Evolutionary conservation across 202 grass and related monocot species (phyloP).

Genomic region (Zizania palustris): DNA sequence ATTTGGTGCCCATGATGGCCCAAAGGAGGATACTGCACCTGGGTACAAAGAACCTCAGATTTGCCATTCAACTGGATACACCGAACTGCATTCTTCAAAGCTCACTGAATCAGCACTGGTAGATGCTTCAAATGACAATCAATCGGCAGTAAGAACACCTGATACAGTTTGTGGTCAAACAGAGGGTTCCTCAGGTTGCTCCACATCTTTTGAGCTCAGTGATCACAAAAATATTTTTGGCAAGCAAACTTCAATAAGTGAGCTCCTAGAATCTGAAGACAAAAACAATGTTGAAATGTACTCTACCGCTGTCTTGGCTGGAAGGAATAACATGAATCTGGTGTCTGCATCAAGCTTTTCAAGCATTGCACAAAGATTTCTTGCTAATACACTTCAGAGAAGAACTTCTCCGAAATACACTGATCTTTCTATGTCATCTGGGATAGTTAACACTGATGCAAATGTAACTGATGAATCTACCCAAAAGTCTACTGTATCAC

Average conservation of each 20-base stretch:
- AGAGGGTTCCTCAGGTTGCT: slow-evolving; percentile 41
- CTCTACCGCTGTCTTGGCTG: slow-evolving; percentile 34
- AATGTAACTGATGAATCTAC: slow-evolving; percentile 47
- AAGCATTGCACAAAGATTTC: slow-evolving; percentile 91
- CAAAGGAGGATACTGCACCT: slow-evolving; percentile 50
- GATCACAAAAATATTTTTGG: slow-evolving; percentile 38
- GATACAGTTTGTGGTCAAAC: slow-evolving; percentile 39
- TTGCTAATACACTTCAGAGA: slow-evolving; percentile 90
- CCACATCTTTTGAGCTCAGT: slow-evolving; percentile 44
- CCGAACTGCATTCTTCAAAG: slow-evolving; percentile 39
- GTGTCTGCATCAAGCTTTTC: slow-evolving; percentile 82
- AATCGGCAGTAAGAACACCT: slow-evolving; percentile 42
- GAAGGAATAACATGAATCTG: slow-evolving; percentile 44
- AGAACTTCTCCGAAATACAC: slow-evolving; percentile 59
- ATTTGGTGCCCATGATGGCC: slow-evolving; percentile 55
- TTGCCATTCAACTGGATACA: slow-evolving; percentile 29
- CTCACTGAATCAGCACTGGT: slow-evolving; percentile 36
- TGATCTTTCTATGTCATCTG: slow-evolving; percentile 49
- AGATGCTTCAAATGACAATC: slow-evolving; percentile 51
- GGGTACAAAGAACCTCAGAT: slow-evolving; percentile 37
- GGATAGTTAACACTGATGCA: slow-evolving; percentile 47
- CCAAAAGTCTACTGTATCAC: slow-evolving; percentile 38
- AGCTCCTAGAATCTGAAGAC: slow-evolving; percentile 54
- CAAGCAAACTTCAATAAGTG: slow-evolving; percentile 57
- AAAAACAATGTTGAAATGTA: slow-evolving; percentile 39